A percentile compares a stretch with the other conserved stretches of the same genome.
Conservation (phyloP, 768 basidiomycete genomes). For the Asterophora parasitica region DNA sequence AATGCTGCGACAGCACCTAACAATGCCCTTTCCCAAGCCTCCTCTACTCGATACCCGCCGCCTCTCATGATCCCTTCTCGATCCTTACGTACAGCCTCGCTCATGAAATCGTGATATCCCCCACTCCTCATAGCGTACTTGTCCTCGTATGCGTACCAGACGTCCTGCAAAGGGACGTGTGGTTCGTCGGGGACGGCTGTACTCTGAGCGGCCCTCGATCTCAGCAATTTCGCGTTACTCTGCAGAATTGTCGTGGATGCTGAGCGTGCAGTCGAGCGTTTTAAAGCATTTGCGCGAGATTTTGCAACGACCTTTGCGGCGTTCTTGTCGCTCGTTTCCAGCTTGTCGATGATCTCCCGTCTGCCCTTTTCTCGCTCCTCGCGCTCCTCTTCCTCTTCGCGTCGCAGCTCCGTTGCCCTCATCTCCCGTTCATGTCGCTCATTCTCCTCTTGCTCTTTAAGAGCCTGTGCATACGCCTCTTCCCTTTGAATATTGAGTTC, state of each 20-base stretch:
- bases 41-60: constrained; percentile 76
- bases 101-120: constrained; percentile 67
- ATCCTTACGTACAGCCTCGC: constrained; percentile 73
- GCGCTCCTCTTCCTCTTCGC: constrained; percentile 72
- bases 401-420: constrained; percentile 59
- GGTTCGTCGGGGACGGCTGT: constrained; percentile 72
- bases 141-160: constrained; percentile 73
- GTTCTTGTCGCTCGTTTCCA: constrained; percentile 73
- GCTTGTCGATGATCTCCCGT: constrained; percentile 72
- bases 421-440: constrained; percentile 67
- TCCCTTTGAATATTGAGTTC: constrained; percentile 82
- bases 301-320: constrained; percentile 67
- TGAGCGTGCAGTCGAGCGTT: constrained; percentile 54
- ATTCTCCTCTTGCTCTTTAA: constrained; percentile 78
- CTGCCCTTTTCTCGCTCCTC: constrained; percentile 69
- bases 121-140: constrained; percentile 48
- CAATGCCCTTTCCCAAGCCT: constrained; percentile 83
- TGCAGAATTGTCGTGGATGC: constrained; percentile 40
- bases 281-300: constrained; percentile 58
- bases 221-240: constrained; percentile 46
- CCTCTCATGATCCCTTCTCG: constrained; percentile 75
- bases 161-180: constrained; percentile 72
- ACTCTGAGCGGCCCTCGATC: constrained; percentile 61
- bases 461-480: constrained; percentile 64
- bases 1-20: constrained; percentile 69